phyloP scores from a whole-genome alignment of 2,329 filamentous ascomycete species.

The Phaeosphaeriaceae sp. region DNA sequence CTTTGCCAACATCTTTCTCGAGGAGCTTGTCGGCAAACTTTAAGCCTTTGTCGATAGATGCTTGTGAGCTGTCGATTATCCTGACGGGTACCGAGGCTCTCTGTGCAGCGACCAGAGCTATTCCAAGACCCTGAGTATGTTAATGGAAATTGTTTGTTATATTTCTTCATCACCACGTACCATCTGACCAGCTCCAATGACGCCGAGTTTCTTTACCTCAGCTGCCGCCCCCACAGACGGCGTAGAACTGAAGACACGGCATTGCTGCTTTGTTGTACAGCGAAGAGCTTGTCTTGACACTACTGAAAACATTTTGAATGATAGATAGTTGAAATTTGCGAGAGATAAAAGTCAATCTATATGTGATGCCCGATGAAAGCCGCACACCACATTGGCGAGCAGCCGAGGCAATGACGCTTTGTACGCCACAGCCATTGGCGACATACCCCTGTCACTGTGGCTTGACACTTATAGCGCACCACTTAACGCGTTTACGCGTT shows the following conservation, averaged over 20 bases:
- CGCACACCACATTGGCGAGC: conserved; percentile 13
- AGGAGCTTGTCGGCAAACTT: conserved; percentile 94
- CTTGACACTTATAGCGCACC: conserved; percentile 29
- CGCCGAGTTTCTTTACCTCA: conserved; percentile 85
- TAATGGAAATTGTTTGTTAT: conserved; percentile 15
- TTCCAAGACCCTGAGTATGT: conserved; percentile 78
- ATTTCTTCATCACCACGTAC: conserved; percentile 56
- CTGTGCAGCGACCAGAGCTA: conserved; percentile 90
- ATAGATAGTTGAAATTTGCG: not conserved
- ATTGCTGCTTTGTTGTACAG: conserved; percentile 36
- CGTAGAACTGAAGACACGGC: conserved; percentile 71
- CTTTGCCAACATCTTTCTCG: conserved; percentile 88
- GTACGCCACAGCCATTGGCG: conserved; percentile 1
- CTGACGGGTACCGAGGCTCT: conserved; percentile 84
- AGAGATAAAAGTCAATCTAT: not conserved
- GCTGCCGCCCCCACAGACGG: conserved; percentile 63
- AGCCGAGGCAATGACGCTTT: conserved; percentile 27
- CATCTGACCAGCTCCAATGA: conserved; percentile 96
- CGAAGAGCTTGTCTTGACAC: conserved; percentile 37
- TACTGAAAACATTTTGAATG: conserved; percentile 41
- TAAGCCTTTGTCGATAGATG: conserved; percentile 85
- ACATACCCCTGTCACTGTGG: conserved; percentile 20
- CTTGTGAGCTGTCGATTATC: conserved; percentile 82
- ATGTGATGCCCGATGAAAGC: conserved; percentile 29
- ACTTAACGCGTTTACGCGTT: conserved; percentile 47